A percentile compares a stretch with the other conserved stretches of the same genome.
Conservation (phyloP, 345 rosid genomes). For the Arabis alpina region DNA sequence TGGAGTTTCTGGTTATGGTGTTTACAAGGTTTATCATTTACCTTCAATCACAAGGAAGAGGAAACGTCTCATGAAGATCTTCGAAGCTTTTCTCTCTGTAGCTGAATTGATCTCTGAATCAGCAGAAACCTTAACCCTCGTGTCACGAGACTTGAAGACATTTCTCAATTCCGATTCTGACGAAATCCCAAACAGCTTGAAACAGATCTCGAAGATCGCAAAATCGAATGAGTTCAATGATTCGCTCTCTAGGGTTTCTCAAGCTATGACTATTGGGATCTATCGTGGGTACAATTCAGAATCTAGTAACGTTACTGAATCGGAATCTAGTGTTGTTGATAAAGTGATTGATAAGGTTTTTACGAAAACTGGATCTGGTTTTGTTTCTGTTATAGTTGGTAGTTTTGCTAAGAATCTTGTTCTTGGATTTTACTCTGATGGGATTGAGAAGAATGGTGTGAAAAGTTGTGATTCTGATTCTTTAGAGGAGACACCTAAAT, state of each 20-base stretch:
- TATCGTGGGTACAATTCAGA: constrained; percentile 54
- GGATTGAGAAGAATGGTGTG: constrained; percentile 13
- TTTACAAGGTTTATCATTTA: constrained; percentile 66
- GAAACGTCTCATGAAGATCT: constrained; percentile 59
- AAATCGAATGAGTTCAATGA: constrained; percentile 65
- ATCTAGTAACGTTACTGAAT: constrained; percentile 34
- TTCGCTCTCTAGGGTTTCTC: constrained; percentile 60
- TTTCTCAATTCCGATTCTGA: constrained; percentile 79
- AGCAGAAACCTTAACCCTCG: constrained; percentile 58
- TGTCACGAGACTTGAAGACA: constrained; percentile 68
- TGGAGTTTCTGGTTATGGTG: constrained; percentile 80
- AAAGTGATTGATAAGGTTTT: constrained; percentile 73
- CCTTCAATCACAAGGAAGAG: constrained; percentile 69
- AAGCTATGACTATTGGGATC: constrained; percentile 73
- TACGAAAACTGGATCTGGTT: constrained; percentile 75
- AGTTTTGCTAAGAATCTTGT: constrained; percentile 94
- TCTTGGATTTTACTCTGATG: constrained; percentile 66
- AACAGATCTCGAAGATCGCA: constrained; percentile 78
- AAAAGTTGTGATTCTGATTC: constrained; percentile 27
- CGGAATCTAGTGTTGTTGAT: constrained; percentile 50
- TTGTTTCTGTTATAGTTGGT: constrained; percentile 81
- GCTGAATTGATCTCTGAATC: constrained; percentile 82
- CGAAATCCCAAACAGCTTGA: constrained; percentile 81
- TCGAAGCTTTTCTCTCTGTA: constrained; percentile 62
- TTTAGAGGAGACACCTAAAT: constrained; percentile 50